A percentile compares a stretch with the other conserved stretches of the same genome.
Evolutionary conservation across 768 basidiomycete genomes (phyloP).

Genomic region (Leccinum imitatum): DNA sequence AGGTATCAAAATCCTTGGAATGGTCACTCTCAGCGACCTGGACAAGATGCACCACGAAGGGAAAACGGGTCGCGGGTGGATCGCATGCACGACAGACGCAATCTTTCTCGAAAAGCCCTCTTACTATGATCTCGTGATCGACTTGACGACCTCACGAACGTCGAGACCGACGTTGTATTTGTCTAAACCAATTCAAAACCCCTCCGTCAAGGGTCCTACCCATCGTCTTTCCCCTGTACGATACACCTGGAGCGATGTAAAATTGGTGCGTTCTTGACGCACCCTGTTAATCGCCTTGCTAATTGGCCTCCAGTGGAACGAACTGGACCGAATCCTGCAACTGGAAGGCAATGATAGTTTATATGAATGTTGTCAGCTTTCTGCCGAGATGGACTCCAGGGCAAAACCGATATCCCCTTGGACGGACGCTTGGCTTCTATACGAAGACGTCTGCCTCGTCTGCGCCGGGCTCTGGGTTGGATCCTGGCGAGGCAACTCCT

Average conservation of each 20-base stretch:
- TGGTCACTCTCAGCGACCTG: constrained; percentile 76
- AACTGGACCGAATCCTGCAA: constrained; percentile 67
- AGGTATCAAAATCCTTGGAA: constrained; percentile 69
- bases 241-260: constrained; percentile 84
- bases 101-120: constrained; percentile 80
- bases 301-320: constrained; percentile 59
- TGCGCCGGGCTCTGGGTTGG: constrained; percentile 85
- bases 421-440: constrained; percentile 78
- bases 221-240: constrained; percentile 61
- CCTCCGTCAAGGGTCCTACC: constrained; percentile 40
- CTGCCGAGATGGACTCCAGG: constrained; percentile 32
- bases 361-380: constrained; percentile 36
- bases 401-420: constrained; percentile 49
- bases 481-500: constrained; percentile 52
- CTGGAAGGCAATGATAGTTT: constrained; percentile 41
- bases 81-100: constrained; percentile 85
- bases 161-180: constrained; percentile 67
- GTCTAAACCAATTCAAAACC: constrained; percentile 46
- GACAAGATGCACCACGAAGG: constrained; percentile 59
- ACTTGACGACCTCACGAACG: constrained; percentile 65
- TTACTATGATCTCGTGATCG: constrained; percentile 79
- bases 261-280: constrained; percentile 47
- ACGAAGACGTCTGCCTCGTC: constrained; percentile 81
- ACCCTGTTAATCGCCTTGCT: neutral
- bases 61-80: constrained; percentile 68